Evolutionary conservation across 305 asterid genomes (phyloP), one percentile per base, ranked within the genome.

Genomic region (Solanum hybrid): DNA sequence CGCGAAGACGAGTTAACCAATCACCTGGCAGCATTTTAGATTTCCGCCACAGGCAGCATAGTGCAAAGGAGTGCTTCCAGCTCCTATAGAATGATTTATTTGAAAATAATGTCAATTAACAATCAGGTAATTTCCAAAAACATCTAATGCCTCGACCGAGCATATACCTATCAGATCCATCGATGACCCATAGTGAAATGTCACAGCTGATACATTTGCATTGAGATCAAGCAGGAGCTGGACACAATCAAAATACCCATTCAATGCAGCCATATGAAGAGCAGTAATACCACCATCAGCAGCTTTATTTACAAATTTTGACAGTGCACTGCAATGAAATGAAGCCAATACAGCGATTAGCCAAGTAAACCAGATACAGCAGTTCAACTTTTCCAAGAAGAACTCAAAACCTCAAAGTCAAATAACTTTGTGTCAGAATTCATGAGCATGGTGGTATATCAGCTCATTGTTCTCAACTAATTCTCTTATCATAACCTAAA

Each of bases 241-340:
- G 86, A 96, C 97, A 90, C 99, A 96, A 91, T 98, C 99, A 87
- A 95, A 96, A 92, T 96, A 93, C 88, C 99, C 99, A 90, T 98
- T 98, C 92, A 98, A 93, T 20, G 99, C 98, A 91, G 98, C 98
- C 98, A 98, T 96, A 90, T 98, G 99, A 88, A 98, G 98, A 92
- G 99, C 99, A n/a, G 99, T 98, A 85, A 96, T 95, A 32, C 99
- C 99, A 69, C 99, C 97, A 91, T 98, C 99, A 56, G 99, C 99
- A 89, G 98, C 98, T 92, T 95, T 97, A 92, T 95, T 97, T 90
- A 97, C 95, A 92, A 94, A 95, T 93, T 95, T 96, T 79, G 94
- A 94, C 90, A 96, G 95, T 1, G 94, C 94, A 92, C 99, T 96
- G 96, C 91, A 89, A 86, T 31, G 87, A 88, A 88, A 90, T 40